Evolutionary conservation across 2,329 filamentous ascomycete genomes (phyloP).

Genomic region (Phoma sp.): DNA sequence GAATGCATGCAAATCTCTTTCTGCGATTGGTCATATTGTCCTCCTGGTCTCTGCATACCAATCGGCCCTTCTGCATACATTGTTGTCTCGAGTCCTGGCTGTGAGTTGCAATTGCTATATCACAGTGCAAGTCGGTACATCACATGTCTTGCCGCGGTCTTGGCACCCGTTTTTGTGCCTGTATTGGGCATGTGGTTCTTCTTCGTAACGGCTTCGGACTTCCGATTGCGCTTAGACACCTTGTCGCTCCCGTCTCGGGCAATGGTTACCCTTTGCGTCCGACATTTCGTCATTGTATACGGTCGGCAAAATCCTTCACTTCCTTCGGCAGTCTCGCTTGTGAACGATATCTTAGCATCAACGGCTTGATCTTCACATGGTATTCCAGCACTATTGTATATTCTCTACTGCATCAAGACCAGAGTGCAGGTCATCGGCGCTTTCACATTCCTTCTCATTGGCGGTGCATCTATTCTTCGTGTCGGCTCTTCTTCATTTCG

Average conservation of each 20-base stretch:
- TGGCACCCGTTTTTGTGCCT: neutral
- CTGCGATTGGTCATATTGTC: neutral
- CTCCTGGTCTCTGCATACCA: slow-evolving; percentile 2
- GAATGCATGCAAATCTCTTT: neutral
- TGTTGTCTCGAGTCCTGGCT: neutral
- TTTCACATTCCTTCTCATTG: slow-evolving; percentile 2
- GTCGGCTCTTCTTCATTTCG: slow-evolving; percentile 18
- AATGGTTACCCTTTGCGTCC: neutral
- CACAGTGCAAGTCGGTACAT: slow-evolving; percentile 1
- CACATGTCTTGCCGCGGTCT: neutral
- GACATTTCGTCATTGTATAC: neutral
- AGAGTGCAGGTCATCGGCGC: slow-evolving; percentile 11
- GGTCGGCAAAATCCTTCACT: neutral
- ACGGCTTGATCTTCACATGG: slow-evolving; percentile 4
- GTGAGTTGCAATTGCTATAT: neutral
- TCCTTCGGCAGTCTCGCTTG: neutral
- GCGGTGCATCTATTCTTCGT: slow-evolving; percentile 6
- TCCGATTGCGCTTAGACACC: neutral
- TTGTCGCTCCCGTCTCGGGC: neutral
- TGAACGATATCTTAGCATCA: neutral
- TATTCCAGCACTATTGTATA: slow-evolving; percentile 17
- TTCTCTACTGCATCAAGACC: slow-evolving; percentile 16
- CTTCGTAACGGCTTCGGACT: neutral
- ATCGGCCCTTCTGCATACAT: slow-evolving; percentile 9
- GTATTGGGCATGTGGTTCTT: neutral